Conservation (phyloP, 2,329 filamentous ascomycete species). For the Phialemonium atrogriseum region DNA sequence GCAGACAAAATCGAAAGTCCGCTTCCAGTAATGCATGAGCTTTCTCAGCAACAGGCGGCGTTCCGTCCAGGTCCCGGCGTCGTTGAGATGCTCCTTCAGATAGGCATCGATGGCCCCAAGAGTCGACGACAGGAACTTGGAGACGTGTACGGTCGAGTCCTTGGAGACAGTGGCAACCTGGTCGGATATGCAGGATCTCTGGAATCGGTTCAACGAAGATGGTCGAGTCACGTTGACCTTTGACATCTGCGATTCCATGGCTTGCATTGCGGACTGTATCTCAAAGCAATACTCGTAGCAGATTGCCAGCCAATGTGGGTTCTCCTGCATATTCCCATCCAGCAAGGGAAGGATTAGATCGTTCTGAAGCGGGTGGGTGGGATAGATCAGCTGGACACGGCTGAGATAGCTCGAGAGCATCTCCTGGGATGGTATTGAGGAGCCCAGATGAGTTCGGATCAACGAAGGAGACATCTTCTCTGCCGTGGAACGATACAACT, state of each 20-base stretch:
- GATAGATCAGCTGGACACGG: slow-evolving; percentile 24
- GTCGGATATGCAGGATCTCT: slow-evolving; percentile 48
- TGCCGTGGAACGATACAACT: slow-evolving; percentile 15
- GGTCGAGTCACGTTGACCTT: slow-evolving; percentile 39
- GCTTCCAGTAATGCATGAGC: slow-evolving; percentile 45
- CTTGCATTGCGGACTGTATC: slow-evolving; percentile 31
- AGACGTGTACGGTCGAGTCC: slow-evolving; percentile 50
- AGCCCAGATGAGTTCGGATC: neutral
- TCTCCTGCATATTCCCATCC: slow-evolving; percentile 21
- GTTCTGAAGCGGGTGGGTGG: slow-evolving; percentile 53
- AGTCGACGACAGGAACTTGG: slow-evolving; percentile 38
- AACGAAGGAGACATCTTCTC: slow-evolving; percentile 9
- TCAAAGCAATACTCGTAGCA: slow-evolving; percentile 43
- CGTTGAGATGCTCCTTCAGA: slow-evolving; percentile 23
- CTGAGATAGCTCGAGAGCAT: neutral
- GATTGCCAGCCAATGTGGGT: slow-evolving; percentile 39
- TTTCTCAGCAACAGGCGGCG: slow-evolving; percentile 22
- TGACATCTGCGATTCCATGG: slow-evolving; percentile 31
- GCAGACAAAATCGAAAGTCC: slow-evolving; percentile 40
- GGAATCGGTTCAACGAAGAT: slow-evolving; percentile 49
- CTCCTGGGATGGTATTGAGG: neutral
- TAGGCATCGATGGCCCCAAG: slow-evolving; percentile 34
- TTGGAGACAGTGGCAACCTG: slow-evolving; percentile 48
- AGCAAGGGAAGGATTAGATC: slow-evolving; percentile 40
- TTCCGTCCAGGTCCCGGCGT: slow-evolving; percentile 19